Conservation (phyloP, 345 rosid species). For the Arabidopsis suecica region DNA sequence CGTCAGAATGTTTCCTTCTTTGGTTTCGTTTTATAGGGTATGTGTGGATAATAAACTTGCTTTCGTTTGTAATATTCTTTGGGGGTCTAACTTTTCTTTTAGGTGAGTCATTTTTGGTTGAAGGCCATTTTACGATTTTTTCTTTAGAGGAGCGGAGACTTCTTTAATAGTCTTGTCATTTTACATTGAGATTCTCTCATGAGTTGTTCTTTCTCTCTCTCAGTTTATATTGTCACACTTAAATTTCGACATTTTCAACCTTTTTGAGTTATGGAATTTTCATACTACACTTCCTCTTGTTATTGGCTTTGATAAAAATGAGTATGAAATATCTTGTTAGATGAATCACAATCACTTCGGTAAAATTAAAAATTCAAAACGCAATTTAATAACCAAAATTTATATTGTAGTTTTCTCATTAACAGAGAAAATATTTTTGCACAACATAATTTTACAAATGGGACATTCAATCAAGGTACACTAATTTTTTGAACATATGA, state of each 20-base stretch:
- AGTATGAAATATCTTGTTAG: neutral
- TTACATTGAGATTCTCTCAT: conserved; percentile 29
- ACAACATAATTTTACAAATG: too few relatives aligned
- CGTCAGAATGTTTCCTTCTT: conserved; percentile 16
- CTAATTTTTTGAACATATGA: too few relatives aligned
- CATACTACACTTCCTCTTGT: neutral
- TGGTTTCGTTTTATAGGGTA: conserved; percentile 27
- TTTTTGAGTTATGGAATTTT: neutral
- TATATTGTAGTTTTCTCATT: too few relatives aligned
- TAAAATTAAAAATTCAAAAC: neutral
- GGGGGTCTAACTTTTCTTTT: conserved; percentile 9
- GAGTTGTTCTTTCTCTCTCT: conserved; percentile 20
- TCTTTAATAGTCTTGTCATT: conserved; percentile 23
- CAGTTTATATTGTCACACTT: neutral
- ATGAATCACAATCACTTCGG: neutral
- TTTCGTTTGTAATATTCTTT: conserved; percentile 44
- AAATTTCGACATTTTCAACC: neutral
- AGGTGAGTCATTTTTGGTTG: conserved; percentile 45
- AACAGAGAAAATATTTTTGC: too few relatives aligned
- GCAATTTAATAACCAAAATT: neutral
- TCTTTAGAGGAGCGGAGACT: conserved; percentile 24
- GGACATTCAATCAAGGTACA: too few relatives aligned
- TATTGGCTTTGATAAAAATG: neutral
- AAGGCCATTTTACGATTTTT: conserved; percentile 34
- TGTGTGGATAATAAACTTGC: conserved; percentile 43